Evolutionary conservation across 805 yeast genomes (phyloP).

Genomic region (Kuraishia piskuri): DNA sequence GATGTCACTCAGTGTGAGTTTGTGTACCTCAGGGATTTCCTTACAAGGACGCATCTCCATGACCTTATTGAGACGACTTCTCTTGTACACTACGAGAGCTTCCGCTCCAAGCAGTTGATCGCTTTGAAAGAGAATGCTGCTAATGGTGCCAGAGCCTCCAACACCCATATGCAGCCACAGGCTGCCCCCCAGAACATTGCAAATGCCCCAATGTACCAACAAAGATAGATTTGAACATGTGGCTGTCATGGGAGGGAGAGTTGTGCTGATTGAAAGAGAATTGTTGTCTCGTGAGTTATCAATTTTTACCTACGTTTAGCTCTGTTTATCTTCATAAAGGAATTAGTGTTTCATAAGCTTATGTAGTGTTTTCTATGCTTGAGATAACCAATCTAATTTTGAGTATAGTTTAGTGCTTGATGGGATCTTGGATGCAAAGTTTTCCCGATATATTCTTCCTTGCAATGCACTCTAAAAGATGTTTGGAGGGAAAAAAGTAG

Average conservation of each 20-base stretch:
- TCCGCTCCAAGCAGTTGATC: constrained; percentile 88
- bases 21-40: constrained; percentile 85
- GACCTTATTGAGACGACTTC: constrained; percentile 93
- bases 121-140: constrained; percentile 88
- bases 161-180: not conserved
- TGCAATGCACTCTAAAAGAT: not conserved
- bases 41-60: constrained; percentile 91
- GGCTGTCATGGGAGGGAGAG: not conserved
- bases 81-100: constrained; percentile 80
- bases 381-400: no score
- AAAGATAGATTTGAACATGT: not conserved
- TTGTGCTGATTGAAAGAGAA: no score
- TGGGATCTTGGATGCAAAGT: no score
- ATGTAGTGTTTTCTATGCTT: not conserved
- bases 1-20: constrained; percentile 95
- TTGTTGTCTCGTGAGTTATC: constrained; percentile 1
- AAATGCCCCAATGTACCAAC: not conserved
- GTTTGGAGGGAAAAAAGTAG: no score
- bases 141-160: constrained; percentile 25
- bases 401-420: no score
- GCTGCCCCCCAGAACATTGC: not conserved
- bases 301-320: not conserved
- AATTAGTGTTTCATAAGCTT: not conserved
- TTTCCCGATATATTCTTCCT: no score
- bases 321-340: not conserved